These are phyloP conservation scores for Obelidium mucronatum DNA, from an alignment of 192 early-diverging fungal genomes.

Conservation along the genomic window DNA sequence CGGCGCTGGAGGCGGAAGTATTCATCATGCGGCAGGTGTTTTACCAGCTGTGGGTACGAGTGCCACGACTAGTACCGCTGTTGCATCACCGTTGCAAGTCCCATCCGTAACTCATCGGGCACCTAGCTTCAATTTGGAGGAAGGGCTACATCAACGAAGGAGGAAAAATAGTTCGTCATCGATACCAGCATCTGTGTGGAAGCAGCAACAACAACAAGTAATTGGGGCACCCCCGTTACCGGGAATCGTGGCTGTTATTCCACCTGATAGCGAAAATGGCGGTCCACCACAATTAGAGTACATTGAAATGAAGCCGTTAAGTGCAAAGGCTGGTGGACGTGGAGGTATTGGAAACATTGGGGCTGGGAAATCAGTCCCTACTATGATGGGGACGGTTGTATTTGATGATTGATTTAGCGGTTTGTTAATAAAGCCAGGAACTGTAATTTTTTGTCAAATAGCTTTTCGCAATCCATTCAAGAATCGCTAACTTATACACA, in stretches of 20 bases:
- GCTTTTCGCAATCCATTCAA: neutral
- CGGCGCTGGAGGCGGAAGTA: neutral
- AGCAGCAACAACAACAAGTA: no score
- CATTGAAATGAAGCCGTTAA: conserved; percentile 19
- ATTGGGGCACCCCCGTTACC: neutral
- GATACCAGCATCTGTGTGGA: no score
- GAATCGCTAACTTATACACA: no score
- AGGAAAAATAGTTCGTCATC: no score
- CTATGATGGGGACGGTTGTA: conserved; percentile 2
- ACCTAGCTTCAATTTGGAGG: no score
- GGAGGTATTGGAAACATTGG: neutral
- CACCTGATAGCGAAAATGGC: neutral
- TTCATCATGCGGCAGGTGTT: no score
- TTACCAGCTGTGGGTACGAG: no score
- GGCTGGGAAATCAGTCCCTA: neutral
- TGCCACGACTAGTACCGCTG: no score
- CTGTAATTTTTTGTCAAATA: neutral
- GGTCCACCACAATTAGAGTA: neutral
- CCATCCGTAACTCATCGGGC: no score
- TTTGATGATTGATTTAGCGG: conserved; percentile 21
- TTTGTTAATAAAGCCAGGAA: no score
- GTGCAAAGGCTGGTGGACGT: neutral
- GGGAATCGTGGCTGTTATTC: conserved; percentile 3
- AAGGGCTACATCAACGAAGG: no score
- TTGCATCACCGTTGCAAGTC: no score